These are phyloP conservation scores for Ceratocystis eucalypticola DNA, from an alignment of 2,329 filamentous ascomycete genomes.

Conservation along the genomic window DNA sequence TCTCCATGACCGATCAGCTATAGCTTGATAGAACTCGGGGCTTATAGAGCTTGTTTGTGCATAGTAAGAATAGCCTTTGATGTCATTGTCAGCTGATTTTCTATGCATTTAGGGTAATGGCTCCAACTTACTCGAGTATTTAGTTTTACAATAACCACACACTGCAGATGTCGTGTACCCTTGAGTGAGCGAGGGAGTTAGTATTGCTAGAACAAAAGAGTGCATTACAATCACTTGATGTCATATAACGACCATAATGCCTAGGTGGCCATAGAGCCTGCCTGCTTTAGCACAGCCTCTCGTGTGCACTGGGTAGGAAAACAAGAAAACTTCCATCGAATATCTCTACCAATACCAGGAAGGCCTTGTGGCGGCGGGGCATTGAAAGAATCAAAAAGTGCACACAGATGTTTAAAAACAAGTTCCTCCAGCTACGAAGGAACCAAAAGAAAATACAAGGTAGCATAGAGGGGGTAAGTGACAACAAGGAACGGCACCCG, in stretches of 20 bases:
- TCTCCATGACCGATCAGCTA: slow-evolving; percentile 67
- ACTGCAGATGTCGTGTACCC: slow-evolving; percentile 6
- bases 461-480: neutral
- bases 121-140: slow-evolving; percentile 13
- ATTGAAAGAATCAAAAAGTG: neutral
- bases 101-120: neutral
- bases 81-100: neutral
- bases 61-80: slow-evolving; percentile 59
- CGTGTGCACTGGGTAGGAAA: neutral
- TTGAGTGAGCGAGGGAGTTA: neutral
- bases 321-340: too few relatives aligned
- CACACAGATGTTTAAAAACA: neutral
- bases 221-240: neutral
- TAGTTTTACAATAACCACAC: slow-evolving; percentile 14
- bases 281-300: neutral
- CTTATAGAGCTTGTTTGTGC: slow-evolving; percentile 47
- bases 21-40: slow-evolving; percentile 53
- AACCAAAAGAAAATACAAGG: neutral
- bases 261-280: neutral
- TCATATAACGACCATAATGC: neutral
- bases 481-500: neutral
- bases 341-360: too few relatives aligned
- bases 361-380: too few relatives aligned
- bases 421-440: neutral
- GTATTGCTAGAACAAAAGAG: neutral